These are phyloP conservation scores for Taphrina flavorubra DNA, from an alignment of 1,139 yeast species.

Conservation along the genomic window DNA sequence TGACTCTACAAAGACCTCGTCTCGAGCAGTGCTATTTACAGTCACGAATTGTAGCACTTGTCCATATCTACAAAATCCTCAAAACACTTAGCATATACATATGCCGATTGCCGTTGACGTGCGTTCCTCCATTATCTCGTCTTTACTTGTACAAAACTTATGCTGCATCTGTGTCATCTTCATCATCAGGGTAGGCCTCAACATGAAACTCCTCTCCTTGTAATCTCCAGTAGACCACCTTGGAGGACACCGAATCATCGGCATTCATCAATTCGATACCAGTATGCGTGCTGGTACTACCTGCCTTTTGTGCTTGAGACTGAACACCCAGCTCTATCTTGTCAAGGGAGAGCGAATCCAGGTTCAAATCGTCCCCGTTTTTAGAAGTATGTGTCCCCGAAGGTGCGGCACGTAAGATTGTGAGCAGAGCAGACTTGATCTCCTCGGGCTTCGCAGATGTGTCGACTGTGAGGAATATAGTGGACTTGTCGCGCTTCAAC, in stretches of 20 bases:
- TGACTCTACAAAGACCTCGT: too few relatives aligned
- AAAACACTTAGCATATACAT: not conserved
- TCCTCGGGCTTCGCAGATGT: not conserved
- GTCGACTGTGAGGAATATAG: constrained; percentile 8
- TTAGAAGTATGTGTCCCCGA: not conserved
- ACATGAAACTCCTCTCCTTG: constrained; percentile 23
- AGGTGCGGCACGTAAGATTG: constrained; percentile 6
- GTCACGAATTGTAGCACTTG: constrained; percentile 1
- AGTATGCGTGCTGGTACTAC: not conserved
- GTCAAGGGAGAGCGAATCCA: not conserved
- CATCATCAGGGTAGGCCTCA: constrained; percentile 22
- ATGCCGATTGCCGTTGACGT: not conserved
- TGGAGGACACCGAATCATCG: not conserved
- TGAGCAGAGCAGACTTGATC: not conserved
- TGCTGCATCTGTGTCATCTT: constrained; percentile 1
- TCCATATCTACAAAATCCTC: not conserved
- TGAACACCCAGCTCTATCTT: constrained; percentile 3
- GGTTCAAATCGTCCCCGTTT: constrained; percentile 1
- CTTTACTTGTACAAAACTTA: not conserved
- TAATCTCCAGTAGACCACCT: constrained; percentile 16
- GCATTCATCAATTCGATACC: not conserved
- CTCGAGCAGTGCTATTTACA: too few relatives aligned
- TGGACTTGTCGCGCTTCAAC: constrained; percentile 13
- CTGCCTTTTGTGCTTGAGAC: not conserved
- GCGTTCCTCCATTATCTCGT: too few relatives aligned